Conservation (phyloP, 441 rosid genomes). For the Arabidopsis lyrata region DNA sequence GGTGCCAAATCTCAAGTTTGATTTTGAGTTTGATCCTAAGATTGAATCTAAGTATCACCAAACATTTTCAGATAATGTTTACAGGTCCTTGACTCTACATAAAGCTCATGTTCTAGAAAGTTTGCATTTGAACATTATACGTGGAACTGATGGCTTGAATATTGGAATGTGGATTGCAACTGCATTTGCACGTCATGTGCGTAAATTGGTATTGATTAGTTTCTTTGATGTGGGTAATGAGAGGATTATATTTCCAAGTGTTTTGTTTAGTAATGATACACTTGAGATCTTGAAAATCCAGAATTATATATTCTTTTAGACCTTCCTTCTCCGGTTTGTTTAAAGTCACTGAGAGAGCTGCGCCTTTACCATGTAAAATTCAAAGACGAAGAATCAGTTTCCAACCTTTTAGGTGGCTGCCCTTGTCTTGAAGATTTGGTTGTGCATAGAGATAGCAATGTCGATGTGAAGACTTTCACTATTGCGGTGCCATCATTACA, state of each 20-base stretch:
- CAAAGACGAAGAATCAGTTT: background rate
- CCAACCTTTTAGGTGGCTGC: background rate
- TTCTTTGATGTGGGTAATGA: background rate
- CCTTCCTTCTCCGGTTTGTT: background rate
- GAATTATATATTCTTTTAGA: background rate
- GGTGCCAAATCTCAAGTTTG: conserved; percentile 4
- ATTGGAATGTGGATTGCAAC: background rate
- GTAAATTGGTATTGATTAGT: background rate
- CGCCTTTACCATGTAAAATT: background rate
- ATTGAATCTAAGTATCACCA: background rate
- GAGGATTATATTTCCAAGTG: background rate
- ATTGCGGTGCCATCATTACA: conserved; percentile 5
- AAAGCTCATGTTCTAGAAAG: conserved; percentile 7
- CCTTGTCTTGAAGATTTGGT: background rate
- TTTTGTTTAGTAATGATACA: background rate
- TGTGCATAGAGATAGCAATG: background rate
- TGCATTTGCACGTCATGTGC: background rate
- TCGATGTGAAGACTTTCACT: background rate
- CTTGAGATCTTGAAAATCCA: background rate
- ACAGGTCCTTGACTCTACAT: background rate
- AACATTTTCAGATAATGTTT: background rate
- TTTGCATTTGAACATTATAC: background rate
- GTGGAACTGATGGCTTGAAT: background rate
- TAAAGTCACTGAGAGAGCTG: background rate
- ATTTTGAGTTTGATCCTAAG: background rate